Conservation (phyloP, 306 rosid species). For the Morella rubra region DNA sequence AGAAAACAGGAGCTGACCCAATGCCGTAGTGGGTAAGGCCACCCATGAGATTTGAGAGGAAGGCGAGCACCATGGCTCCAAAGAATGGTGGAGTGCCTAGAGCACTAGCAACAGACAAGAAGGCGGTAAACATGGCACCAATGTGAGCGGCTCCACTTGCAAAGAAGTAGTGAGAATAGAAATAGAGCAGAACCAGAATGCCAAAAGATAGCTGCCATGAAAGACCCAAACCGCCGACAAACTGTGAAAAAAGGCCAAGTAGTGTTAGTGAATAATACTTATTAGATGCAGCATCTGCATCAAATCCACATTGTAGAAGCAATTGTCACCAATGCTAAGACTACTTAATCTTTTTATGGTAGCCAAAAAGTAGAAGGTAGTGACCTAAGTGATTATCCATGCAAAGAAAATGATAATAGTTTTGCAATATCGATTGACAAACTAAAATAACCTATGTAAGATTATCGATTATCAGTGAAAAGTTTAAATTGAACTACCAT, state of each 20-base stretch:
- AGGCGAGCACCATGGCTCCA: constrained; percentile 84
- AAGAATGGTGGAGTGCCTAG: constrained; percentile 92
- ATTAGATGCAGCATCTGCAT: constrained; percentile 6
- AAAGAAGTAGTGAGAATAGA: constrained; percentile 97
- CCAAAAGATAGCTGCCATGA: constrained; percentile 95
- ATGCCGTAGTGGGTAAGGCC: constrained; percentile 99
- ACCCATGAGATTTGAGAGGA: constrained; percentile 97
- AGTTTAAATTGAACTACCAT: background rate
- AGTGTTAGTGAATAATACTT: constrained; percentile 18
- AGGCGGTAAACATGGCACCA: constrained; percentile 99
- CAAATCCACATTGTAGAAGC: background rate
- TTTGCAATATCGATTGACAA: background rate
- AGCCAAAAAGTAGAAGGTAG: constrained; percentile 3
- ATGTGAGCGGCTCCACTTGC: constrained; percentile 99
- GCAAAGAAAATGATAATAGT: background rate
- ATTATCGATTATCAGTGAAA: background rate
- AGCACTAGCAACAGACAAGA: constrained; percentile 95
- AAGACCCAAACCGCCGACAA: constrained; percentile 95
- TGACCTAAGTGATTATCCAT: background rate
- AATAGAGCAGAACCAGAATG: constrained; percentile 90
- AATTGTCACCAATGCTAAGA: background rate
- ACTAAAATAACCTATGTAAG: background rate
- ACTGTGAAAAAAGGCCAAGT: constrained; percentile 47
- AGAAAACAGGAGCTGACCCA: constrained; percentile 96
- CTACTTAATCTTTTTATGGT: background rate